A percentile compares a stretch with the other conserved stretches of the same genome.
phyloP scores from a whole-genome alignment of 202 grass and related monocot genomes.

The Carex sylvatica region DNA sequence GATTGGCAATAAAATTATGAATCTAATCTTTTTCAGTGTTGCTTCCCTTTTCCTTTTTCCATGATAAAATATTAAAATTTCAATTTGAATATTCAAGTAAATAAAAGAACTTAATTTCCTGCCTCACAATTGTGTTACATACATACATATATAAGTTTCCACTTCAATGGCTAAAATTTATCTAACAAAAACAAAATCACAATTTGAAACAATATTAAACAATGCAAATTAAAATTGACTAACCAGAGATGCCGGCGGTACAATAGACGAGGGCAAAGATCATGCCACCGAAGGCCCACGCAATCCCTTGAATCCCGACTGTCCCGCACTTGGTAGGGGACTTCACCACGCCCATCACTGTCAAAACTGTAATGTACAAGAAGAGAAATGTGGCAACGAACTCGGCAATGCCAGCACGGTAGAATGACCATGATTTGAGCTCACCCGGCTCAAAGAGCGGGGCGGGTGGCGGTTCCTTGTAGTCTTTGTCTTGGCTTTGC shows the following conservation, averaged over 20 bases:
- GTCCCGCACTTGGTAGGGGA: constrained; percentile 67
- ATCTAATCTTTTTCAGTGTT: background rate
- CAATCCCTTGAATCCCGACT: constrained; percentile 91
- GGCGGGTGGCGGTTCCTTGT: constrained; percentile 83
- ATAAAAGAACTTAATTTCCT: background rate
- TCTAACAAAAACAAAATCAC: background rate
- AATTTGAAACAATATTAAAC: background rate
- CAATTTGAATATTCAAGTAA: background rate
- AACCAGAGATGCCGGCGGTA: constrained; percentile 92
- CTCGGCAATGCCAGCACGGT: constrained; percentile 93
- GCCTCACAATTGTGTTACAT: background rate
- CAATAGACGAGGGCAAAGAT: constrained; percentile 97
- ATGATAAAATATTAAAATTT: background rate
- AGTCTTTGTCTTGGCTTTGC: constrained; percentile 86
- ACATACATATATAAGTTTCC: too few relatives aligned
- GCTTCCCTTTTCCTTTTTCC: background rate
- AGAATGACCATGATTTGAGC: constrained; percentile 97
- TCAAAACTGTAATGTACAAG: constrained; percentile 91
- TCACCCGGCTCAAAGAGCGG: constrained; percentile 89
- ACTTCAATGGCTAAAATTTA: background rate
- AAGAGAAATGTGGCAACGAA: constrained; percentile 95
- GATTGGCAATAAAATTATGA: background rate
- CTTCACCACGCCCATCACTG: constrained; percentile 81
- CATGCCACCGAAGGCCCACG: constrained; percentile 95
- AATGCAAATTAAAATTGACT: background rate